phyloP scores from a whole-genome alignment of 2,329 filamentous ascomycete genomes.

The Massarina eburnea region DNA sequence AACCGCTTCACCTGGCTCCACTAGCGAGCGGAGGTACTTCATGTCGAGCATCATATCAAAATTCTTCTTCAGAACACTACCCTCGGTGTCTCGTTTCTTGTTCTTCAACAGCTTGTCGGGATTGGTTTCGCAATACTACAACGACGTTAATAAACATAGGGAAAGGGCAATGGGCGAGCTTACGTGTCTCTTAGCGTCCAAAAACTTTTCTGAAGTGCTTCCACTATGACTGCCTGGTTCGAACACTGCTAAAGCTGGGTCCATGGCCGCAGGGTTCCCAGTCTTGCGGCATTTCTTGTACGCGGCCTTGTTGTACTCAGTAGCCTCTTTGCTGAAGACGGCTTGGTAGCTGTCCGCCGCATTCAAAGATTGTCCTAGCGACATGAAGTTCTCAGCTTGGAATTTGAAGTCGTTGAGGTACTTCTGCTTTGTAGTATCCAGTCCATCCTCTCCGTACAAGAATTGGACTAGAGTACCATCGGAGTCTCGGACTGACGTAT shows the following conservation, averaged over 20 bases:
- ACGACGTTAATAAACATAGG: slow-evolving; percentile 13
- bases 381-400: slow-evolving; percentile 80
- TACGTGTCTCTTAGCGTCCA: slow-evolving; percentile 65
- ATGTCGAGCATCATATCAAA: slow-evolving; percentile 84
- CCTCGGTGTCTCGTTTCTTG: slow-evolving; percentile 57
- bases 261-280: slow-evolving; percentile 65
- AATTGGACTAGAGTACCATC: slow-evolving; percentile 95
- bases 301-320: slow-evolving; percentile 62
- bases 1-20: slow-evolving; percentile 94
- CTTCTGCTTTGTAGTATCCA: slow-evolving; percentile 92
- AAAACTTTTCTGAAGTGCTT: slow-evolving; percentile 87
- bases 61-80: slow-evolving; percentile 60
- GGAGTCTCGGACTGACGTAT: slow-evolving; percentile 89
- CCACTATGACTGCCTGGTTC: slow-evolving; percentile 78
- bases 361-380: slow-evolving; percentile 74
- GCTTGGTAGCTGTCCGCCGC: slow-evolving; percentile 59
- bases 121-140: slow-evolving; percentile 77
- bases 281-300: slow-evolving; percentile 82
- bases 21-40: slow-evolving; percentile 88
- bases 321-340: slow-evolving; percentile 67
- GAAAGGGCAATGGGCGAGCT: slow-evolving; percentile 9
- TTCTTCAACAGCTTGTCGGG: slow-evolving; percentile 60
- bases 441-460: slow-evolving; percentile 91
- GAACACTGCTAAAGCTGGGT: slow-evolving; percentile 73
- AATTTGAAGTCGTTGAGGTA: slow-evolving; percentile 91